Evolutionary conservation across 73 alveolate genomes (phyloP).

Genomic region (Urostyla sp.): DNA sequence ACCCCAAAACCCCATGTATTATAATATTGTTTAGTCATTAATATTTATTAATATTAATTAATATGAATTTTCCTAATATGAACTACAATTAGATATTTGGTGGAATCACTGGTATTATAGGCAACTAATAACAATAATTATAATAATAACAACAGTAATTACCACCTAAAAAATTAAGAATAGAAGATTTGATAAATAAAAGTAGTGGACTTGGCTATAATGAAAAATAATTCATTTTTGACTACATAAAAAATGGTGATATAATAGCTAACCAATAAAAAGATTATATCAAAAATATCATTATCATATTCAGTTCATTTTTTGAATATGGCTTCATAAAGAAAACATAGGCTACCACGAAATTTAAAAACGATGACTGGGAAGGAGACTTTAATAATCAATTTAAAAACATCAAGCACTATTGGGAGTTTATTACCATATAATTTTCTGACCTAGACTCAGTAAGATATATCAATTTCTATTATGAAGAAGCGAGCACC

Average conservation of each 20-base stretch:
- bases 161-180: too few relatives aligned
- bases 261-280: not conserved
- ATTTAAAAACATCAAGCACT: constrained; percentile 6
- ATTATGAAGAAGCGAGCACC: constrained; percentile 29
- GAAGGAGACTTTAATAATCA: constrained; percentile 20
- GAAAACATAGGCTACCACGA: not conserved
- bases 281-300: constrained; percentile 17
- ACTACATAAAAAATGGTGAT: constrained; percentile 5
- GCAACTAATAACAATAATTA: too few relatives aligned
- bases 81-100: too few relatives aligned
- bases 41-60: not conserved
- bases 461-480: constrained; percentile 16
- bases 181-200: constrained; percentile 18
- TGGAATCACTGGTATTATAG: too few relatives aligned
- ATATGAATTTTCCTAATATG: too few relatives aligned
- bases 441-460: constrained; percentile 12
- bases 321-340: constrained; percentile 27
- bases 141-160: too few relatives aligned
- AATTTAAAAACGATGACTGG: constrained; percentile 12
- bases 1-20: not conserved
- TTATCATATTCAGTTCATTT: constrained; percentile 20
- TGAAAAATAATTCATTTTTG: constrained; percentile 3
- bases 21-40: not conserved
- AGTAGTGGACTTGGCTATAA: constrained; percentile 17
- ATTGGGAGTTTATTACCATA: constrained; percentile 32